Base-by-base conservation (phyloP, 352 stramenopile genomes). In the Globisporangium parvum region DNA sequence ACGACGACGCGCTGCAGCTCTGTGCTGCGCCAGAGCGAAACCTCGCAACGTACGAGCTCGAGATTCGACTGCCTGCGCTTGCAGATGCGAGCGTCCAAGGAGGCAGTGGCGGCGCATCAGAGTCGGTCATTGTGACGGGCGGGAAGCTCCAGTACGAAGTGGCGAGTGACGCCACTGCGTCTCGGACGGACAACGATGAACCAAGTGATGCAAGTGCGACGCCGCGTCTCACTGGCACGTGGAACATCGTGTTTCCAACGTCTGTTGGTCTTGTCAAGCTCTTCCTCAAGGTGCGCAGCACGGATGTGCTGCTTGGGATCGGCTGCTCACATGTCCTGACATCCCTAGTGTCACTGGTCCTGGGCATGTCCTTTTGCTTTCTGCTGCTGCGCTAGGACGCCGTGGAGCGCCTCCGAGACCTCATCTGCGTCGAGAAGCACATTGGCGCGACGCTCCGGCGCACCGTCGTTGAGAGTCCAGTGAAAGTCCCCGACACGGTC, bases 61-160 rank as follows among this genome's bases (percentile, higher is more conserved):
- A 84, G 31, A 57, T 84, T n/a, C 28, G 39, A 21, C 37, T 88
- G 45, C 77, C 77, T 24, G 55, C 44, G 46, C 20, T 75, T 0
- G 28, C 35, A 21, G n/a, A 24, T 9, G 51, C 24, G 24, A 24
- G n/a, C 23, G 40, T 14, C 1, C 20, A 23, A 26, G 15, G 18
- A 47, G 17, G 18, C 41, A 23, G 20, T 5, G 14, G 15, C 6
- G 20, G 20, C 12, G n/a, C 28, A 21, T 46, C 15, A 3, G 53
- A 65, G 2, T n/a, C 41, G 14, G 56, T 66, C 50, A 24, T 57
- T 21, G 15, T 75, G 56, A 57, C 75, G 0, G 70, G 72, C 50
- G 78, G 78, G 4, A 87, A 80, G 42, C 57, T 88, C 11, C 44
- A 57, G 35, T 88, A 81, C 41, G 51, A 76, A 39, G 47, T 64